Evolutionary conservation across 805 yeast genomes (phyloP).

Genomic region (Blastobotrys parvus): DNA sequence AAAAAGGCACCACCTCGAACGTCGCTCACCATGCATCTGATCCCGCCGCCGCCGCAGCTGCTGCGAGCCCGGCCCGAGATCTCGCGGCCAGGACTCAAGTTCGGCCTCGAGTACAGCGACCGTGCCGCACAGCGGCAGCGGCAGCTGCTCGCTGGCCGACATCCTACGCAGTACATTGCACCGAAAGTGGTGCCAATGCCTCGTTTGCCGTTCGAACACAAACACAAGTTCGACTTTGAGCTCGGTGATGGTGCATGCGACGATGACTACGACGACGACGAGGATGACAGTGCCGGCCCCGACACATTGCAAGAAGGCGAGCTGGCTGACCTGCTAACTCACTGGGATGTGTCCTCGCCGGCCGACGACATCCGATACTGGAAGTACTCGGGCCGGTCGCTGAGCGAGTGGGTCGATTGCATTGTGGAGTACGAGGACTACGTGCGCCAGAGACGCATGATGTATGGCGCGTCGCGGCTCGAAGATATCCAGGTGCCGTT

Average conservation of each 20-base stretch:
- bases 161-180: too few species aligned
- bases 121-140: not conserved
- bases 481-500: conserved; percentile 30
- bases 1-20: not conserved
- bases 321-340: not conserved
- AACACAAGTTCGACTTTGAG: conserved; percentile 2
- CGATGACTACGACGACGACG: conserved; percentile 7
- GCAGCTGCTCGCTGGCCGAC: not conserved
- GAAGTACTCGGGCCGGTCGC: conserved; percentile 33
- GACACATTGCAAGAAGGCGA: not conserved
- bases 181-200: conserved; percentile 3
- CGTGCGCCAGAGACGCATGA: conserved; percentile 21
- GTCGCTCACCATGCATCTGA: conserved; percentile 16
- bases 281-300: not conserved
- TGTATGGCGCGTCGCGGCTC: conserved; percentile 19
- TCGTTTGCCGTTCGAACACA: conserved; percentile 15
- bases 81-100: conserved; percentile 22
- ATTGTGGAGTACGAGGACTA: conserved; percentile 32
- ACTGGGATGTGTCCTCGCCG: not conserved
- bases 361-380: conserved; percentile 22
- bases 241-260: conserved; percentile 3
- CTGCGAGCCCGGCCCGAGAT: conserved; percentile 25
- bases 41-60: conserved; percentile 26
- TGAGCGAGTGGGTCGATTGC: conserved; percentile 32
- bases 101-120: conserved; percentile 20